Evolutionary conservation across 2,329 filamentous ascomycete genomes (phyloP), one percentile per base, ranked within the genome.

Genomic region (Tolypocladium tropicale): DNA sequence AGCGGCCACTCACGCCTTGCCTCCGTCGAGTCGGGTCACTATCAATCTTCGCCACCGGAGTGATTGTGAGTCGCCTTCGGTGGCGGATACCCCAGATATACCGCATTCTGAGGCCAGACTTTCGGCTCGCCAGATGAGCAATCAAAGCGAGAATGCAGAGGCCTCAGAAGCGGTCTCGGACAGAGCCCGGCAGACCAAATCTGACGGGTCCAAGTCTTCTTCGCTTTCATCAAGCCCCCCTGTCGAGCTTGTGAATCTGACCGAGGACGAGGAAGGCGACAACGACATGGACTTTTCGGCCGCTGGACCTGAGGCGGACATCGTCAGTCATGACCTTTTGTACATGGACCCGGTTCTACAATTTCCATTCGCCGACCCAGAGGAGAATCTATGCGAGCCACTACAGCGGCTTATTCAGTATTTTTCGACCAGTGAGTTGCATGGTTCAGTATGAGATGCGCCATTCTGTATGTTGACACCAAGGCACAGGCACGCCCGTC

Each of bases 1-100:
- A 63, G 69, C 53, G 62, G 66, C 43, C 66, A 71, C 53, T 67
- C 67, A 50, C 59, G 67, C 33, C 62, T 65, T 66, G 41, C 74
- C 75, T 39, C 74, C 78, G 37, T 81, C 81, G 3, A 84, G 79
- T 67, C 78, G 74, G 64, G 79, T 85, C 53, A 85, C 82, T 11
- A 78, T 85, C 55, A 85, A 84, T 63, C 70, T 85, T 52, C 79
- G 82, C 57, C 77, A 78, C 32, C 53, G 53, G 4, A 39, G 49
- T 21, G 53, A 53, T 34, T 37, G 53, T 10, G 30, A 16, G 7
- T 58, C 55, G 10, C 53, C 55, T 16, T 50, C 57, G 5, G 18
- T 48, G 21, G 32, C 49, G 10, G 14, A 33, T 23, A 34, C 30
- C 28, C 21, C 55, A 23, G 34, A 52, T 16, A n/a, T 46, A n/a